phyloP scores from a whole-genome alignment of 441 rosid species.

The Jatropha multifida region DNA sequence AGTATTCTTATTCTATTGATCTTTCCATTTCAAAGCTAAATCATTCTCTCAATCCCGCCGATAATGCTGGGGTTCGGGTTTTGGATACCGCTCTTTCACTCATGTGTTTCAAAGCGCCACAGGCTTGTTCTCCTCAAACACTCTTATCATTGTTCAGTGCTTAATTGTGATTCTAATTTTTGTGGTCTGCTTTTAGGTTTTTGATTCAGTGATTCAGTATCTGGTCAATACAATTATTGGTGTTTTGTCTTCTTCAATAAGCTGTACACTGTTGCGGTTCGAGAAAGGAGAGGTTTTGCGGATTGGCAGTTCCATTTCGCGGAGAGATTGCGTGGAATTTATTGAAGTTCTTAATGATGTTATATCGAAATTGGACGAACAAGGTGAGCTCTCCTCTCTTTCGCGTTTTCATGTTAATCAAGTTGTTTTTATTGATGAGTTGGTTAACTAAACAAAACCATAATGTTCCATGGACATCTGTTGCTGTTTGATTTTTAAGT shows the following conservation, averaged over 20 bases:
- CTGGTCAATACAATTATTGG: constrained; percentile 51
- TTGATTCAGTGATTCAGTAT: constrained; percentile 52
- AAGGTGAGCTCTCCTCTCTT: constrained; percentile 37
- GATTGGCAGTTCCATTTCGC: constrained; percentile 53
- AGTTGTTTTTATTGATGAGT: neutral
- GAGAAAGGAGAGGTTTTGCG: constrained; percentile 48
- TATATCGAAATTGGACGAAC: constrained; percentile 40
- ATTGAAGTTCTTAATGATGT: constrained; percentile 41
- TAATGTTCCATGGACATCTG: neutral
- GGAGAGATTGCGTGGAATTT: constrained; percentile 41
- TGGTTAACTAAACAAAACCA: no score
- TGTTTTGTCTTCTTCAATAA: constrained; percentile 52
- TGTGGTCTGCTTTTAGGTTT: constrained; percentile 46
- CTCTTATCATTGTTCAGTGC: neutral
- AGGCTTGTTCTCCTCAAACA: constrained; percentile 34
- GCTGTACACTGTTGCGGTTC: constrained; percentile 36
- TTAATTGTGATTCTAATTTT: neutral
- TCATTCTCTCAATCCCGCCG: constrained; percentile 53
- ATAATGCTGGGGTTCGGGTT: constrained; percentile 46
- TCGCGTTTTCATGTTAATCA: neutral
- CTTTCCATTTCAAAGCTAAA: constrained; percentile 53
- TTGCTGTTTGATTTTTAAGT: neutral
- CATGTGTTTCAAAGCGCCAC: constrained; percentile 71
- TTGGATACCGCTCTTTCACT: constrained; percentile 61
- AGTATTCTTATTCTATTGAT: constrained; percentile 26